phyloP scores from a whole-genome alignment of 2,329 filamentous ascomycete genomes.

The Chaetomiaceae sp. region DNA sequence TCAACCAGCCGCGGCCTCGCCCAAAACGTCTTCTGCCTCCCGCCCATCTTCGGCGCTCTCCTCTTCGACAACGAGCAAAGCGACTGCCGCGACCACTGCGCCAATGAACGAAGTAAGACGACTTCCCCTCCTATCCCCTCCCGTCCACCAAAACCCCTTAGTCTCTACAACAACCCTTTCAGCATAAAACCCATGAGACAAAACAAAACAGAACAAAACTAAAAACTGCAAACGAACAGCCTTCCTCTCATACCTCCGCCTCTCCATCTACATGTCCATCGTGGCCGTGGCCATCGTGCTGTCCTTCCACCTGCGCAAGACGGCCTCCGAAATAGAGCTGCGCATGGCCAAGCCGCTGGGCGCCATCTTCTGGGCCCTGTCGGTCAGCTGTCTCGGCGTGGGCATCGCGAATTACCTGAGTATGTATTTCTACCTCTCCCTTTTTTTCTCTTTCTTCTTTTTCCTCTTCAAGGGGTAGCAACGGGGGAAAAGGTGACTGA shows the following conservation, averaged over 20 bases:
- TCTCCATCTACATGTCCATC: slow-evolving; percentile 86
- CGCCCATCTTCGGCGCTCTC: slow-evolving; percentile 61
- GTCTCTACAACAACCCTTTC: neutral
- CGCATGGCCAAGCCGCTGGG: slow-evolving; percentile 79
- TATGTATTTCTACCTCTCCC: too few species aligned
- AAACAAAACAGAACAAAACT: too few species aligned
- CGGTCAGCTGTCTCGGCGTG: slow-evolving; percentile 67
- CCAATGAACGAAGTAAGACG: slow-evolving; percentile 65
- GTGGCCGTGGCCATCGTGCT: slow-evolving; percentile 86
- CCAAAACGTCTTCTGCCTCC: slow-evolving; percentile 48
- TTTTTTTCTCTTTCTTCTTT: too few species aligned
- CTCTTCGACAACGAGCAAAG: slow-evolving; percentile 71
- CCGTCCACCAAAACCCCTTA: slow-evolving; percentile 45
- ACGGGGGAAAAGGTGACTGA: neutral
- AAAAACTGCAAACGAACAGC: too few species aligned
- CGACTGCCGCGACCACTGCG: slow-evolving; percentile 73
- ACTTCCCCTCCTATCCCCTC: slow-evolving; percentile 84
- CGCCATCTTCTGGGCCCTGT: slow-evolving; percentile 79
- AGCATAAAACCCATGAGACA: too few species aligned
- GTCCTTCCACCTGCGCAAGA: slow-evolving; percentile 80
- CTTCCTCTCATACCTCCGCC: slow-evolving; percentile 86
- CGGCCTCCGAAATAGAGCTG: slow-evolving; percentile 66
- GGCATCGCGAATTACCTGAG: slow-evolving; percentile 86
- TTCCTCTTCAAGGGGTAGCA: too few species aligned
- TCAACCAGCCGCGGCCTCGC: slow-evolving; percentile 25